Base-by-base conservation (phyloP, 805 yeast genomes). In the Candida maris region DNA sequence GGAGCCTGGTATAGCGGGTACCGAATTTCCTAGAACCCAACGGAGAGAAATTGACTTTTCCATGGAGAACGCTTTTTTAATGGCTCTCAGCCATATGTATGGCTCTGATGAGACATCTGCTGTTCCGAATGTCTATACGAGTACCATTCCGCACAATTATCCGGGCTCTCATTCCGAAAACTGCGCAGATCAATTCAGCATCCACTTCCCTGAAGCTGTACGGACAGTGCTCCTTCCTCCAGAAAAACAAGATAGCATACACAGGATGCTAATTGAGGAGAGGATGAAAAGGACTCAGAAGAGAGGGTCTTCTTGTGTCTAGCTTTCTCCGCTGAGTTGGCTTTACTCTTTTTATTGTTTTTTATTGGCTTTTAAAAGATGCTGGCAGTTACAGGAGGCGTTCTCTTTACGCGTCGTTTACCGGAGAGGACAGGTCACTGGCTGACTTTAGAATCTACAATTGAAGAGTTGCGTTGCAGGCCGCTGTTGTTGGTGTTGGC, bases 131-230 rank as follows among this genome's bases (percentile, higher is more conserved):
- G n/a, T n/a, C n/a, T n/a, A n/a, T n/a, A n/a, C n/a, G n/a, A n/a
- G n/a, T n/a, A n/a, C n/a, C n/a, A n/a, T n/a, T n/a, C n/a, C n/a
- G n/a, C n/a, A n/a, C n/a, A n/a, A n/a, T n/a, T n/a, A n/a, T n/a
- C n/a, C n/a, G n/a, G n/a, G n/a, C n/a, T n/a, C n/a, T n/a, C n/a
- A n/a, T n/a, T n/a, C n/a, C n/a, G n/a, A n/a, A n/a, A n/a, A n/a
- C n/a, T n/a, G n/a, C n/a, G n/a, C n/a, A n/a, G n/a, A n/a, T n/a
- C n/a, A n/a, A n/a, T n/a, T n/a, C n/a, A n/a, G n/a, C n/a, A n/a
- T n/a, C 3, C 37, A 27, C 27, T 51, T 47, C 28, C 43, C 35
- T 8, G 44, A 40, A n/a, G 16, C 26, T 7, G 49, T 51, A 13
- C 23, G 56, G 19, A 34, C 37, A 2, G 41, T 51, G 13, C 29